A percentile compares a stretch with the other conserved stretches of the same genome.
phyloP scores from a whole-genome alignment of 768 basidiomycete genomes.

The Auricularia cornea region DNA sequence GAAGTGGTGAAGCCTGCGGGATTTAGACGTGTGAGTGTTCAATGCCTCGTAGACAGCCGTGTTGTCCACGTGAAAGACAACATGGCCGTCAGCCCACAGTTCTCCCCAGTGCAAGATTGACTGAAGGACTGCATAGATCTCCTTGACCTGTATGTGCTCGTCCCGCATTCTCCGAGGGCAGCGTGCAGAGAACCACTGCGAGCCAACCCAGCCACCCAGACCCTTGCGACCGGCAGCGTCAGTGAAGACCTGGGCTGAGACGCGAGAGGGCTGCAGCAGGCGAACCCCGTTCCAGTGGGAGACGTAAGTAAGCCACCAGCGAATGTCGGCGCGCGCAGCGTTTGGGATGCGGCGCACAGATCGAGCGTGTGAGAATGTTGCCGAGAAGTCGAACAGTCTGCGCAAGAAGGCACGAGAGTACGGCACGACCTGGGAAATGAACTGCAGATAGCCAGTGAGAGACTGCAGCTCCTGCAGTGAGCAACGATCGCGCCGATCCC shows the following conservation, averaged over 20 bases:
- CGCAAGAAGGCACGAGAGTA: constrained; percentile 18
- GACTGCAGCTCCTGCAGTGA: constrained; percentile 16
- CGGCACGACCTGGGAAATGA: background rate
- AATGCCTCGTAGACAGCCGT: constrained; percentile 7
- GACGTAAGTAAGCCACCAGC: constrained; percentile 25
- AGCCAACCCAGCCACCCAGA: constrained; percentile 15
- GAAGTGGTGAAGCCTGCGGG: background rate
- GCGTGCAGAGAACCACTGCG: constrained; percentile 20
- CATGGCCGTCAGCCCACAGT: too few relatives aligned
- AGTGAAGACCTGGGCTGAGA: constrained; percentile 17
- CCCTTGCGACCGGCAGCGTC: constrained; percentile 29
- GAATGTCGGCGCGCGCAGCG: constrained; percentile 15
- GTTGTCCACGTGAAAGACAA: too few relatives aligned
- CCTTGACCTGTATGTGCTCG: constrained; percentile 28
- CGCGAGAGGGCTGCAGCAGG: constrained; percentile 3
- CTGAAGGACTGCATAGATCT: constrained; percentile 10
- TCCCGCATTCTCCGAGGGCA: constrained; percentile 17
- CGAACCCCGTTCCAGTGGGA: constrained; percentile 24
- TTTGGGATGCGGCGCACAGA: constrained; percentile 17
- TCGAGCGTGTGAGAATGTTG: constrained; percentile 3
- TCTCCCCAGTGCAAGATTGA: too few relatives aligned
- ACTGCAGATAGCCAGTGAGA: constrained; percentile 1
- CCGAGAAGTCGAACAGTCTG: constrained; percentile 21
- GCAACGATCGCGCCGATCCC: constrained; percentile 12
- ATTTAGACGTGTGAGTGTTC: constrained; percentile 3